Base-by-base conservation (phyloP, 805 yeast genomes). In the Ogataea methylovora region DNA sequence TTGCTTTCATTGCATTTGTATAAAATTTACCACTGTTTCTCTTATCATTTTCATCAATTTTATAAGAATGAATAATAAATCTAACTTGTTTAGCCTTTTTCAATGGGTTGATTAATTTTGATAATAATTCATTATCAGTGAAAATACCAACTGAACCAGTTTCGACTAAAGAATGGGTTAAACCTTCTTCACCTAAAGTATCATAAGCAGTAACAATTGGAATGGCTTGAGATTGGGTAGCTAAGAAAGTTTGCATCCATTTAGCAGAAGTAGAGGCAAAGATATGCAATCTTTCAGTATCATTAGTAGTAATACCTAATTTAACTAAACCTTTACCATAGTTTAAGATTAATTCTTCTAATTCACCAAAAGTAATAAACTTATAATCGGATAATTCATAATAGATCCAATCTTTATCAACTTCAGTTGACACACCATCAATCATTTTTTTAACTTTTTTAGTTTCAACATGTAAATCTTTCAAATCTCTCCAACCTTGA, bases 131-230 rank as follows among this genome's bases (percentile, higher is more conserved):
- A 52, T 83, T 87, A 56, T 92, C 97, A 30, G 95, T 83, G 60
- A 82, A 86, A 39, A 92, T 67, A 16, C 80, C 94, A 35, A 60
- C 67, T 19, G 95, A 76, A 32, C 70, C 84, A 4, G 97, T 86
- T 63, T 88, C 84, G 27, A 72, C 69, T 52, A 92, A 68, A 3
- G 97, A 87, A 60, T 83, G 94, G 37, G 80, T 81, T 52, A 88
- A 70, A 17, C 95, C 95, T 24, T 71, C 70, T 60, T 86, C 94
- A 38, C 97, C 97, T 45, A 88, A 69, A 28, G 96, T 86, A 58
- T 88, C 97, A 60, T 92, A 92, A 25, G 98, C 97, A 12, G 98
- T 92, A 27, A 87, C 97, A 37, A 83, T 71, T 17, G 97, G 84
- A 40, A 92, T 79, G 32, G 72, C 62, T 60, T 86, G 96, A 34